Conservation (phyloP, 441 rosid genomes). For the Pelargonium australe region DNA sequence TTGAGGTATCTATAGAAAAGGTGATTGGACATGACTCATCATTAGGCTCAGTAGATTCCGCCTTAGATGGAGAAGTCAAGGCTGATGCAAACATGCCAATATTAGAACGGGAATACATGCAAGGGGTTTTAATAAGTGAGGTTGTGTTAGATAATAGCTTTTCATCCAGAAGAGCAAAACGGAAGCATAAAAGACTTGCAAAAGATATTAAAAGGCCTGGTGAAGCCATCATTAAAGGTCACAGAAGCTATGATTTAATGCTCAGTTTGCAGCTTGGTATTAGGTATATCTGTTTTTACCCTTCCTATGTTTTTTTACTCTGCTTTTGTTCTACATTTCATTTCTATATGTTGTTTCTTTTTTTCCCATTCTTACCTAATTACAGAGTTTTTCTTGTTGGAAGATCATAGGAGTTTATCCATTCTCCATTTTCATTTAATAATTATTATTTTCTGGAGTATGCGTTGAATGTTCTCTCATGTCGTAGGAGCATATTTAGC, state of each 20-base stretch:
- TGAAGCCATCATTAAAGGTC: slow-evolving; percentile 39
- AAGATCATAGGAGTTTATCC: not conserved
- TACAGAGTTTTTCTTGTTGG: not conserved
- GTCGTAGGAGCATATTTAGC: not conserved
- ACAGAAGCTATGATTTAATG: slow-evolving; percentile 61
- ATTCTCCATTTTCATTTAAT: not conserved
- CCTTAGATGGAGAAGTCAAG: slow-evolving; percentile 37
- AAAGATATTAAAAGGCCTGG: slow-evolving; percentile 76
- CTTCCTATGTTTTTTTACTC: slow-evolving; percentile 17
- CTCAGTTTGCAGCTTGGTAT: slow-evolving; percentile 95
- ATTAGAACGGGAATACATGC: slow-evolving; percentile 87
- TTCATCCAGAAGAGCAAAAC: slow-evolving; percentile 60
- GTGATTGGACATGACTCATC: slow-evolving; percentile 79
- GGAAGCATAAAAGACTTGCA: slow-evolving; percentile 54
- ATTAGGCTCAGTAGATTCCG: slow-evolving; percentile 20
- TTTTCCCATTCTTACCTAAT: not conserved
- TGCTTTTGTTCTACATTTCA: slow-evolving; percentile 8
- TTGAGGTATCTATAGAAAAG: slow-evolving; percentile 89
- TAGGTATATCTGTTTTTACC: slow-evolving; percentile 43
- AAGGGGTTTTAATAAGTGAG: slow-evolving; percentile 85
- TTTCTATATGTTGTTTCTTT: not conserved
- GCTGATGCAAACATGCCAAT: slow-evolving; percentile 43
- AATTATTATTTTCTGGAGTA: not conserved
- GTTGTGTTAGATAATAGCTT: slow-evolving; percentile 63
- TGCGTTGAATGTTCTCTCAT: not conserved